Evolutionary conservation across 495 filamentous ascomycete genomes (phyloP), one percentile per base, ranked within the genome.

Genomic region (Elaphomyces granulatus): DNA sequence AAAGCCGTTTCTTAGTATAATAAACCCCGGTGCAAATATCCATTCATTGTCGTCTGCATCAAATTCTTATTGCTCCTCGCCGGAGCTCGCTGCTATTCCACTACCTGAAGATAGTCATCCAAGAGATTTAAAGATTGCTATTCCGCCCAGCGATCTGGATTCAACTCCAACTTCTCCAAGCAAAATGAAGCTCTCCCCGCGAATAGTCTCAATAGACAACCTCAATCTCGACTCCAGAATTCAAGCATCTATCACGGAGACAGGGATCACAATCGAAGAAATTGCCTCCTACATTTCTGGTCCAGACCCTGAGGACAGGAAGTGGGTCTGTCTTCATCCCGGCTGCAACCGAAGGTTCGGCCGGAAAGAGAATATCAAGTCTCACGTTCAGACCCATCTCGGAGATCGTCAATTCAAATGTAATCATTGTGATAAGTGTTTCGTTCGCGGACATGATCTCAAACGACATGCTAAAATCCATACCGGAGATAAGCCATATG

Each of bases 391-490:
- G 58, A 95, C 90, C 1, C 90, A 98, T 53, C 78, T 98, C 40
- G 87, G 87, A 45, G 92, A 96, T 47, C 74, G 92, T 20, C 92
- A 94, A 53, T 98, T 78, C 61, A 75, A 78, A 50, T 98, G 90
- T 55, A 80, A 83, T 36, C 72, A 79, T 16, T 98, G 90, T 60
- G 68, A 77, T 17, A 95, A 95, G 57, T 84, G 83, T 56, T 98
- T 98, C 50, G 92, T 96, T 43, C 78, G 90, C 18, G 87, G 90
- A 45, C 92, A 98, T 54, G 90, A 98, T 53, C 74, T 96, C 41
- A 98, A 96, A 60, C 79, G 90, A 15, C 90, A 98, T 53, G 77
- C 86, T 47, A 94, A 94, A 62, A 96, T 95, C 40, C 90, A 98
- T 59, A 87, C 78, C 15, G 85, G 85, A 28, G 77, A 87, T 51